Evolutionary conservation across 208 protist genomes (phyloP).

Genomic region (Acanthamoeba castellanii): DNA sequence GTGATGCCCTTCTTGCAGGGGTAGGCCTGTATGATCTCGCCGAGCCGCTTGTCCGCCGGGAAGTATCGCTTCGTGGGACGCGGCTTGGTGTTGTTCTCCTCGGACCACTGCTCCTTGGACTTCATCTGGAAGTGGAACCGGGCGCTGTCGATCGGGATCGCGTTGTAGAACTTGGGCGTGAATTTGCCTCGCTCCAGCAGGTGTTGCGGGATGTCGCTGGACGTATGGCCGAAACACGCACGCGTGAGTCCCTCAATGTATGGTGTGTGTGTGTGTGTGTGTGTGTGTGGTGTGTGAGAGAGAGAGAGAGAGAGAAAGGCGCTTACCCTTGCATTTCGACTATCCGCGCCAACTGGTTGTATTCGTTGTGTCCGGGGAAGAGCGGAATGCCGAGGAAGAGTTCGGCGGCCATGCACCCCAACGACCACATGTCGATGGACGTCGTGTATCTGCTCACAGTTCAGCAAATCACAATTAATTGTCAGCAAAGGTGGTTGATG

Average conservation of each 20-base stretch:
- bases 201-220: not conserved
- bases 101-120: conserved; percentile 72
- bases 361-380: conserved; percentile 70
- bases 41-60: not conserved
- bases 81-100: conserved; percentile 38
- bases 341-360: conserved; percentile 76
- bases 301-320: not conserved
- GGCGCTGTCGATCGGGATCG: not conserved
- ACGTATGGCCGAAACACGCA: not conserved
- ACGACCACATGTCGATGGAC: conserved; percentile 95
- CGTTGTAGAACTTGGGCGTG: conserved; percentile 1
- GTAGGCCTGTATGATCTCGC: conserved; percentile 35
- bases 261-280: too few relatives aligned
- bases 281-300: too few relatives aligned
- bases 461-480: too few relatives aligned
- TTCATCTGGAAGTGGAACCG: not conserved
- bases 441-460: not conserved
- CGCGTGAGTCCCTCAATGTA: too few relatives aligned
- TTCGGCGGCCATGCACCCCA: conserved; percentile 97
- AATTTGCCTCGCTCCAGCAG: conserved; percentile 1
- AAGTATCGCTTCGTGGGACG: conserved; percentile 35
- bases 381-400: conserved; percentile 73
- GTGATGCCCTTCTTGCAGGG: conserved; percentile 32
- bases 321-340: conserved; percentile 75
- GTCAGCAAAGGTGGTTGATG: too few relatives aligned